Evolutionary conservation across 1,139 yeast species (phyloP).

Genomic region (Yamadazyma diospyri): DNA sequence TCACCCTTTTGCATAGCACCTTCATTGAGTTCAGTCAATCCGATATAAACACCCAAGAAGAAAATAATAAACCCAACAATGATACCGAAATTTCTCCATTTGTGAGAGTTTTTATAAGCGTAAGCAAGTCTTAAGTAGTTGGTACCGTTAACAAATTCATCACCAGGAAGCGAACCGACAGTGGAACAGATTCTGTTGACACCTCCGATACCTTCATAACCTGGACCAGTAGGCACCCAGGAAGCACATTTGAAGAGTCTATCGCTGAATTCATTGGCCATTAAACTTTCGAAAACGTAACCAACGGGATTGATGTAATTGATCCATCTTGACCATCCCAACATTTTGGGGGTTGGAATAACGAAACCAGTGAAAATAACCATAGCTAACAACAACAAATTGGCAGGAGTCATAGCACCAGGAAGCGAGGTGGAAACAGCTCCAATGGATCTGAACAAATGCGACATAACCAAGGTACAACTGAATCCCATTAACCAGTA

Average conservation of each 20-base stretch:
- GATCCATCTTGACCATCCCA: constrained; percentile 65
- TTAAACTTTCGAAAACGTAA: constrained; percentile 53
- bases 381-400: constrained; percentile 49
- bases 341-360: constrained; percentile 54
- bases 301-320: constrained; percentile 55
- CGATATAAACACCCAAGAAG: constrained; percentile 54
- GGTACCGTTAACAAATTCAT: constrained; percentile 52
- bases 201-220: constrained; percentile 35
- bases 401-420: constrained; percentile 63
- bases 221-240: constrained; percentile 49
- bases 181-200: constrained; percentile 51
- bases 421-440: constrained; percentile 51
- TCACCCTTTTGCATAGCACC: constrained; percentile 85
- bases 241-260: constrained; percentile 45
- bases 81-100: constrained; percentile 86
- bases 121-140: constrained; percentile 46
- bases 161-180: constrained; percentile 64
- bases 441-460: constrained; percentile 60
- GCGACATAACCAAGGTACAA: constrained; percentile 51
- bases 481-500: constrained; percentile 44
- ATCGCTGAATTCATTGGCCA: constrained; percentile 54
- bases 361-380: constrained; percentile 60
- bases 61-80: constrained; percentile 51
- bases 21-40: constrained; percentile 61
- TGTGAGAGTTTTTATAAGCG: constrained; percentile 52